These are phyloP conservation scores for Solanum sitiens DNA, from an alignment of 257 asterid species.

Conservation along the genomic window DNA sequence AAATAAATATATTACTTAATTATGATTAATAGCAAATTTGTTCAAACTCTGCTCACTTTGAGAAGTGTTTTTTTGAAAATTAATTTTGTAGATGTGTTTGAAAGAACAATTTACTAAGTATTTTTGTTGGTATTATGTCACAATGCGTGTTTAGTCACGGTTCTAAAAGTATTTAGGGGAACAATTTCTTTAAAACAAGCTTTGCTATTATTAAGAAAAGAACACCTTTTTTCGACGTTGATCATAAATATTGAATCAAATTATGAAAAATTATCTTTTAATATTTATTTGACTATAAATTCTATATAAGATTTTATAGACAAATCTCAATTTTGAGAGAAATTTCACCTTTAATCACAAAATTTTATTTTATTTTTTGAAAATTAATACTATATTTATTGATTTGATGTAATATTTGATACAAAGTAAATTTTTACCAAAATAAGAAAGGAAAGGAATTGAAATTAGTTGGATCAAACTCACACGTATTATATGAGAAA, in stretches of 20 bases:
- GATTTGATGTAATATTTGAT: background rate
- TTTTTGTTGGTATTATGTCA: background rate
- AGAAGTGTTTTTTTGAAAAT: background rate
- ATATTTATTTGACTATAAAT: background rate
- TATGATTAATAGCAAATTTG: background rate
- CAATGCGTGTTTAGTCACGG: background rate
- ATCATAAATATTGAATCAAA: too few relatives aligned
- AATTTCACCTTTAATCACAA: background rate
- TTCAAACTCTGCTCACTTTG: background rate
- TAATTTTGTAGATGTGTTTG: background rate
- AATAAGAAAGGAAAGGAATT: background rate
- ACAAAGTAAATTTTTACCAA: background rate
- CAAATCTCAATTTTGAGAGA: background rate
- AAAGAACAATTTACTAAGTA: background rate
- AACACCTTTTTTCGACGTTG: background rate
- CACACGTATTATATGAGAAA: background rate
- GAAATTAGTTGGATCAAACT: background rate
- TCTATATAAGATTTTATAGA: background rate
- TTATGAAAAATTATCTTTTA: background rate
- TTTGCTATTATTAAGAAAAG: background rate
- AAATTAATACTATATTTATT: background rate
- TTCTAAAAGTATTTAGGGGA: background rate
- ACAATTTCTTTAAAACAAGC: background rate
- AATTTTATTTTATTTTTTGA: too few relatives aligned
- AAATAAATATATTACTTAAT: background rate